Evolutionary conservation across 2,329 filamentous ascomycete genomes (phyloP).

Genomic region (Colletotrichum sp.): DNA sequence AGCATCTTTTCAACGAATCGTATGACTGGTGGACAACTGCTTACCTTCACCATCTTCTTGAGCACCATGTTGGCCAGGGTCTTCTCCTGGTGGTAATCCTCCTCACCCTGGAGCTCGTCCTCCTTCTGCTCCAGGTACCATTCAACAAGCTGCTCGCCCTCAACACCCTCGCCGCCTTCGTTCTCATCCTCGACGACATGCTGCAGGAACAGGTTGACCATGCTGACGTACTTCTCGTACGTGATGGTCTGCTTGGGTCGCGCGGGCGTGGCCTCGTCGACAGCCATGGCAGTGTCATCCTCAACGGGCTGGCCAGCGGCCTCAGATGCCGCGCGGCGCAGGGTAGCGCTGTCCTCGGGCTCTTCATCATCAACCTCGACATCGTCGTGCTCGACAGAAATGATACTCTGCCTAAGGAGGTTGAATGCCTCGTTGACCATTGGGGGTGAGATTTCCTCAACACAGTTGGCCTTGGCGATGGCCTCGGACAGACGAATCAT

Average conservation of each 20-base stretch:
- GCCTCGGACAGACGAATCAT: slow-evolving; percentile 96
- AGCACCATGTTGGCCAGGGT: slow-evolving; percentile 82
- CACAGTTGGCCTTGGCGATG: slow-evolving; percentile 98
- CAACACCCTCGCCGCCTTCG: slow-evolving; percentile 79
- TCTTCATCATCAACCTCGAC: slow-evolving; percentile 90
- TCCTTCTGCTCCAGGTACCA: slow-evolving; percentile 97
- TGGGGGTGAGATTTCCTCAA: slow-evolving; percentile 81
- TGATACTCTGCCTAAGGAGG: slow-evolving; percentile 91
- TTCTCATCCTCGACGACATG: slow-evolving; percentile 84
- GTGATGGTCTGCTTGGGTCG: slow-evolving; percentile 84
- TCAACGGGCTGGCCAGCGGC: slow-evolving; percentile 52
- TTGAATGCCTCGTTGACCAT: slow-evolving; percentile 95
- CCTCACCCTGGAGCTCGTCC: slow-evolving; percentile 75
- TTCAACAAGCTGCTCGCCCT: slow-evolving; percentile 78
- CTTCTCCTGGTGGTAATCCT: slow-evolving; percentile 80
- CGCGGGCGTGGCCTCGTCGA: slow-evolving; percentile 41
- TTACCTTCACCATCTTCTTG: slow-evolving; percentile 90
- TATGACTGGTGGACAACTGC: slow-evolving; percentile 39
- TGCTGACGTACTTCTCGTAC: slow-evolving; percentile 92
- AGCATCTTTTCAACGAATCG: slow-evolving; percentile 51
- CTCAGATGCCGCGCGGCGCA: slow-evolving; percentile 43
- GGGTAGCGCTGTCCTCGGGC: slow-evolving; percentile 50
- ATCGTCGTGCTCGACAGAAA: slow-evolving; percentile 97
- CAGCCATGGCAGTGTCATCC: slow-evolving; percentile 49
- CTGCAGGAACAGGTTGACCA: slow-evolving; percentile 85